These are phyloP conservation scores for Flaveria bidentis DNA, from an alignment of 129 eudicot species.

Conservation along the genomic window DNA sequence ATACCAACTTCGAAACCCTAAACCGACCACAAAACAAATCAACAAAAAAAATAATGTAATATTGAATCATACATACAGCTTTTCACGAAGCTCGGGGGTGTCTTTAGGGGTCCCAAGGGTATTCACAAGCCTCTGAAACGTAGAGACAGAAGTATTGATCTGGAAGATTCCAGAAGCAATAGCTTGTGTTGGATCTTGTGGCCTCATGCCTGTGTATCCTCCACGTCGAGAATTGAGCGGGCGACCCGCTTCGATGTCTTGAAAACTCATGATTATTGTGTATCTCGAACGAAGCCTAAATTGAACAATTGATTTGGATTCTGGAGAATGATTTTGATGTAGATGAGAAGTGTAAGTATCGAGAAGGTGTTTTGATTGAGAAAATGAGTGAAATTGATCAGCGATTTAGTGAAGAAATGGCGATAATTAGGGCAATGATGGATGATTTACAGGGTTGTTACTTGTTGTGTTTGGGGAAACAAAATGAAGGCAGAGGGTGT, in stretches of 20 bases:
- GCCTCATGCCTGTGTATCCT: constrained; percentile 37
- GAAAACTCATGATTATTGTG: constrained; percentile 55
- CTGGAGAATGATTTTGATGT: not conserved
- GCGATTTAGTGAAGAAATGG: not conserved
- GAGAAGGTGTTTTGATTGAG: too few species aligned
- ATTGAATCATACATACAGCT: constrained; percentile 44
- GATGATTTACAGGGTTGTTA: too few species aligned
- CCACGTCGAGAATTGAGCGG: constrained; percentile 40
- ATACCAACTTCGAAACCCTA: not conserved
- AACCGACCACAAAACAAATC: not conserved
- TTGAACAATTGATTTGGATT: constrained; percentile 3
- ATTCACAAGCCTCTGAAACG: constrained; percentile 80
- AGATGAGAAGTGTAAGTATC: too few species aligned
- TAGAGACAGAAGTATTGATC: constrained; percentile 79
- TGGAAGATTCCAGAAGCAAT: constrained; percentile 90
- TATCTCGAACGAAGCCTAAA: constrained; percentile 11
- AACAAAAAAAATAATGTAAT: not conserved
- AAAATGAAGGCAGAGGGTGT: not conserved
- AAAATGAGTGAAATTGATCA: not conserved
- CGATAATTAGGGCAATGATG: not conserved
- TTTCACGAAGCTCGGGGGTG: constrained; percentile 87
- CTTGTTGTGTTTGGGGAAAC: not conserved
- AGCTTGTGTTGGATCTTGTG: constrained; percentile 75
- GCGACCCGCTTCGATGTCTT: constrained; percentile 78
- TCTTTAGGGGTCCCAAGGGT: constrained; percentile 87